Evolutionary conservation across 176 grass and related monocot species (phyloP).

Genomic region (Pontederia crassipes): DNA sequence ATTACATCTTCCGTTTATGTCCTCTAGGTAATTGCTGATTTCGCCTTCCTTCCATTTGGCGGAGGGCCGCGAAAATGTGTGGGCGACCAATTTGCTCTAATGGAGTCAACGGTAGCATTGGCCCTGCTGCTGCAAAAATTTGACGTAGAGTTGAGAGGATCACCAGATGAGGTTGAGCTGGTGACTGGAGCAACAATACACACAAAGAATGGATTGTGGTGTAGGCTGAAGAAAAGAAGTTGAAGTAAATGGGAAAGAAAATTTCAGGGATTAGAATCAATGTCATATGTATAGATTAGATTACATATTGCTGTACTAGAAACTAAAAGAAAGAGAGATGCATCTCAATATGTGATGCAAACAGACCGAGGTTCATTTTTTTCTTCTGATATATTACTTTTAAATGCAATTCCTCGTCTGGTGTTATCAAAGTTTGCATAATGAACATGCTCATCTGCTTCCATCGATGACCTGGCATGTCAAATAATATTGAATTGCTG

Average conservation of each 20-base stretch:
- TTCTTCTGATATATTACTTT: too few relatives aligned
- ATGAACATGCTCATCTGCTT: too few relatives aligned
- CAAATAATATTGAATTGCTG: too few relatives aligned
- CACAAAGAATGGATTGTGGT: conserved; percentile 76
- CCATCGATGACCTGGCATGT: too few relatives aligned
- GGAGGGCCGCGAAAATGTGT: conserved; percentile 84
- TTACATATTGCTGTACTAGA: too few relatives aligned
- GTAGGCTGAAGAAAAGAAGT: conserved; percentile 51
- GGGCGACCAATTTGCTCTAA: conserved; percentile 75
- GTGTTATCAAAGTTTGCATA: too few relatives aligned
- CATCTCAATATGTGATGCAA: too few relatives aligned
- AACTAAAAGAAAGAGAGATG: too few relatives aligned
- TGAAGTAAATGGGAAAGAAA: conserved; percentile 7
- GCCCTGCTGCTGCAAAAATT: conserved; percentile 64
- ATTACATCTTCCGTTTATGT: background rate
- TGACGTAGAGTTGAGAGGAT: conserved; percentile 68
- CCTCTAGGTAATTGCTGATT: conserved; percentile 65
- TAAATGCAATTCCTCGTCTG: too few relatives aligned
- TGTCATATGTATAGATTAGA: too few relatives aligned
- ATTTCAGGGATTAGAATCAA: too few relatives aligned
- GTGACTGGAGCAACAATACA: conserved; percentile 89
- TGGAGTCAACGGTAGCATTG: conserved; percentile 66
- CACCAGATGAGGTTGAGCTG: conserved; percentile 59
- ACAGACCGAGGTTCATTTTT: too few relatives aligned
- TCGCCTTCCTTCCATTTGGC: conserved; percentile 86